A percentile compares a stretch with the other conserved stretches of the same genome.
Evolutionary conservation across 495 filamentous ascomycete genomes (phyloP).

Genomic region (Sabuloglossum arenarium): DNA sequence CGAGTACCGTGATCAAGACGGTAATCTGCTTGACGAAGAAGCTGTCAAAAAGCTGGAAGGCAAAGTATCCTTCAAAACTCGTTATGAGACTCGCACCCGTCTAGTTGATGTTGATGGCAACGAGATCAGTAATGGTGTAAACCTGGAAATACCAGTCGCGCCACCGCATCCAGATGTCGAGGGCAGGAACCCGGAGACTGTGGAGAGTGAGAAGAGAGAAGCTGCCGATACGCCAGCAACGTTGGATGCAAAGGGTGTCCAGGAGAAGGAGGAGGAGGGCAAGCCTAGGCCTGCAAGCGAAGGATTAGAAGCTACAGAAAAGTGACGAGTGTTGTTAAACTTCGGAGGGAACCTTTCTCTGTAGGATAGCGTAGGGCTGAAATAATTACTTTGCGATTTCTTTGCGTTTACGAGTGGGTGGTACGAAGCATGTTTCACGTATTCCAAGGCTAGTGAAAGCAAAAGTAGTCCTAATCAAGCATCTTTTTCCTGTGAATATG

Average conservation of each 20-base stretch:
- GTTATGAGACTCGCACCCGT: constrained; percentile 77
- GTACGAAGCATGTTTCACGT: neutral
- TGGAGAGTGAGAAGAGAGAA: constrained; percentile 13
- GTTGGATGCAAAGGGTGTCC: constrained; percentile 22
- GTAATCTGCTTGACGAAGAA: constrained; percentile 65
- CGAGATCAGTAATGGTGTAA: constrained; percentile 18
- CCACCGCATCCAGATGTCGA: constrained; percentile 74
- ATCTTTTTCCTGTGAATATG: too few relatives aligned
- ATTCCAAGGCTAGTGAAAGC: neutral
- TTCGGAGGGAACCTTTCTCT: neutral
- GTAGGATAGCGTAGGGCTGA: neutral
- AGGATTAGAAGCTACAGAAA: constrained; percentile 40
- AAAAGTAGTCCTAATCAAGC: too few relatives aligned
- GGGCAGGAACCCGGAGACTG: constrained; percentile 46
- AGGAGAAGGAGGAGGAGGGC: constrained; percentile 28
- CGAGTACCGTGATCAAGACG: constrained; percentile 88
- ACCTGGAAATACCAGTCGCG: constrained; percentile 23
- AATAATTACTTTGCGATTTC: neutral
- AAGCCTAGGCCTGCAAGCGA: constrained; percentile 51
- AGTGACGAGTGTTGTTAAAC: neutral
- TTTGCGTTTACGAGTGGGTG: neutral
- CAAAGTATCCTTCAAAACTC: constrained; percentile 84
- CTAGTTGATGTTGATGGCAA: constrained; percentile 61
- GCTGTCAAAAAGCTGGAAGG: constrained; percentile 70
- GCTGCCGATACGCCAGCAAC: constrained; percentile 5